A percentile compares a stretch with the other conserved stretches of the same genome.
phyloP scores from a whole-genome alignment of 345 rosid genomes.

The Stellera chamaejasme region DNA sequence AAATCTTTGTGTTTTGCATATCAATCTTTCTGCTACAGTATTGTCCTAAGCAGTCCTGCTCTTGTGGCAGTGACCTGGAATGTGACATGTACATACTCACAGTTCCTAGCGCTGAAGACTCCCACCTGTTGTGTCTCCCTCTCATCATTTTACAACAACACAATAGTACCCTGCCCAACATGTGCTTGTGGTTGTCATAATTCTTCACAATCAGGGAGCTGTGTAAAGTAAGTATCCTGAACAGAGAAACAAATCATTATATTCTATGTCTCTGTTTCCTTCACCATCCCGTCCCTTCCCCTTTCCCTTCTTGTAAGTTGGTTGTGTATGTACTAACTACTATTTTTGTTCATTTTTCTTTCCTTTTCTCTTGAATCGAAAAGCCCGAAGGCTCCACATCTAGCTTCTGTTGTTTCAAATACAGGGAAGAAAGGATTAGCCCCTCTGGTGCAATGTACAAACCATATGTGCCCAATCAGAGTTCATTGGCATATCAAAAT shows the following conservation, averaged over 20 bases:
- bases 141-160: constrained; percentile 71
- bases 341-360: background rate
- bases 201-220: constrained; percentile 34
- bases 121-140: constrained; percentile 93
- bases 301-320: too few species aligned
- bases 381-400: constrained; percentile 46
- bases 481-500: constrained; percentile 87
- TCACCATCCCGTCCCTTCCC: too few species aligned
- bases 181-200: constrained; percentile 87
- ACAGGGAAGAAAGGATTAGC: constrained; percentile 27
- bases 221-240: constrained; percentile 63
- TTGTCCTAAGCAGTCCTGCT: constrained; percentile 4
- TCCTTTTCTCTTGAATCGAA: constrained; percentile 6
- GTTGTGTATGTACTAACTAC: background rate
- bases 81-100: constrained; percentile 80
- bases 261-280: background rate
- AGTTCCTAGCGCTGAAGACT: constrained; percentile 59
- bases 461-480: constrained; percentile 92
- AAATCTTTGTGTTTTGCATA: background rate
- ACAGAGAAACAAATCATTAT: background rate
- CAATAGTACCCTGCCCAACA: constrained; percentile 67
- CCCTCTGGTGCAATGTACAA: constrained; percentile 67
- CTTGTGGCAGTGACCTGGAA: constrained; percentile 86
- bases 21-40: background rate
- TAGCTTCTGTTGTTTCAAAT: constrained; percentile 53